These are phyloP conservation scores for Fusarium zealandicum DNA, from an alignment of 2,329 filamentous ascomycete genomes.

Conservation along the genomic window DNA sequence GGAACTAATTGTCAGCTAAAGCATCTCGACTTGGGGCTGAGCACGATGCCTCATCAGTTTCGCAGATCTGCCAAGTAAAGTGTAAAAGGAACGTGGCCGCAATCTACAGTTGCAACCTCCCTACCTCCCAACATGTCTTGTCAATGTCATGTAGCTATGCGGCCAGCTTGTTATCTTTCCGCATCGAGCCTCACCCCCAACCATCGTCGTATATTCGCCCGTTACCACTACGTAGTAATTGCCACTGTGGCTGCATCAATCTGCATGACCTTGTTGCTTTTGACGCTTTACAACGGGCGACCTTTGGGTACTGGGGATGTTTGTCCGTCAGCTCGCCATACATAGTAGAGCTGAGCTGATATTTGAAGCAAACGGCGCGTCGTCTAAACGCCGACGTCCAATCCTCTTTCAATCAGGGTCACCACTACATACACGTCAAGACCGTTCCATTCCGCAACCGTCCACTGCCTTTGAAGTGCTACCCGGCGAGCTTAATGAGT, in stretches of 20 bases:
- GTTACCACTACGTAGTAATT: conserved; percentile 1
- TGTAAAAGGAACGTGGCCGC: not conserved
- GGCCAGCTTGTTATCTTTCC: not conserved
- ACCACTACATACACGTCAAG: conserved; percentile 11
- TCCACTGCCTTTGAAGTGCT: not conserved
- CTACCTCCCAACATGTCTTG: not conserved
- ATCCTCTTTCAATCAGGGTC: conserved; percentile 16
- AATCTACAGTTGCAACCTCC: not conserved
- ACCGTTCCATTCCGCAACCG: conserved; percentile 7
- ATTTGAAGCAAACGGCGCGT: not conserved
- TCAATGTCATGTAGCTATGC: not conserved
- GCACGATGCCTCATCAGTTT: not conserved
- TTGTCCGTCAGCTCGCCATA: conserved; percentile 5
- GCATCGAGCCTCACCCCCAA: not conserved
- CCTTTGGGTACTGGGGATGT: not conserved
- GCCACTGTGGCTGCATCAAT: conserved; percentile 22
- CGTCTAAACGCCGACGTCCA: conserved; percentile 10
- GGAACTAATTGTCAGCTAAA: too few species aligned
- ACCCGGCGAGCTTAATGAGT: not conserved
- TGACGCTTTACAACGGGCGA: not conserved
- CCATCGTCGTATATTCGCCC: not conserved
- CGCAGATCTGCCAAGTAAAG: conserved; percentile 25
- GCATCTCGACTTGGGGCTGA: too few species aligned
- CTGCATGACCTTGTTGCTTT: not conserved
- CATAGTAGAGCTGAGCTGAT: conserved; percentile 24